Conservation (phyloP, 163 green algal species). For the Dunaliella salina region DNA sequence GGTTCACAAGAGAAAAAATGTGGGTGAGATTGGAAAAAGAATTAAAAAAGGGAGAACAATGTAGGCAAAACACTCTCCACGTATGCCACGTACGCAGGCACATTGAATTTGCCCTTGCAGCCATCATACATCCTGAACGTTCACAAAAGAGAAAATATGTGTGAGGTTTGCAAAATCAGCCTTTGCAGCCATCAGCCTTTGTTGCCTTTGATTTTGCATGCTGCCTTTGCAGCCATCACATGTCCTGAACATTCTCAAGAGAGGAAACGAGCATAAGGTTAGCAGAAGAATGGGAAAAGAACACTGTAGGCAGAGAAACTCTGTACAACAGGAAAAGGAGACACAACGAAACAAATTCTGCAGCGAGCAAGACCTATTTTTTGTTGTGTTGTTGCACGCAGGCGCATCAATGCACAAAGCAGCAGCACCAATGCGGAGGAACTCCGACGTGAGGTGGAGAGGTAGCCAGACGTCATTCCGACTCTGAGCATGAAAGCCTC, state of each 20-base stretch:
- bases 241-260: not conserved
- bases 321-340: not conserved
- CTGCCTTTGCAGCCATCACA: not conserved
- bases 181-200: not conserved
- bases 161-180: not conserved
- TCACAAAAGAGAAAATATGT: not conserved
- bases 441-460: not conserved
- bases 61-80: not conserved
- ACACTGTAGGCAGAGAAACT: not conserved
- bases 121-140: conserved; percentile 95
- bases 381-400: not conserved
- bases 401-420: not conserved
- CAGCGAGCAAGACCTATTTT: not conserved
- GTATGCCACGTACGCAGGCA: conserved; percentile 62
- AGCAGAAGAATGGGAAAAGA: not conserved
- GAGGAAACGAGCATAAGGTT: too few species aligned
- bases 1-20: not conserved
- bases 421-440: too few species aligned
- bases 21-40: not conserved
- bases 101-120: conserved; percentile 97
- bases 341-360: not conserved
- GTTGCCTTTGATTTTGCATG: not conserved
- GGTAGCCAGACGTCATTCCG: not conserved
- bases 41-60: not conserved
- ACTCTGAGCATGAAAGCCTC: not conserved